phyloP scores from a whole-genome alignment of 73 alveolate genomes.

The Tetrahymena malaccensis region DNA sequence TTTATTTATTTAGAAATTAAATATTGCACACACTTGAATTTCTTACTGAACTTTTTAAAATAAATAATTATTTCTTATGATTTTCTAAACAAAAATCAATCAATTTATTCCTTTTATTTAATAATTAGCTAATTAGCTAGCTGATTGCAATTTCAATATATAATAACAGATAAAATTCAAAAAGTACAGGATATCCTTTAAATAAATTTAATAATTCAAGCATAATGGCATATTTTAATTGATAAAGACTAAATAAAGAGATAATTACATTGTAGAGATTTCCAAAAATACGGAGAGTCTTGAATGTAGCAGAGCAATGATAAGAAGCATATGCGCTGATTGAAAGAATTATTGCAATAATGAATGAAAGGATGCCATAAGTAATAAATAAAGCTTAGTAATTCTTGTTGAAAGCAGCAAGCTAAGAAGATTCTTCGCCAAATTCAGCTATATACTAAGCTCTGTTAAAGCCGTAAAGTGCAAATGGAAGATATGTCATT shows the following conservation, averaged over 20 bases:
- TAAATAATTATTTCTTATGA: no score
- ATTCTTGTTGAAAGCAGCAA: background rate
- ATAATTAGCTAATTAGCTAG: no score
- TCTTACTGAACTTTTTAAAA: background rate
- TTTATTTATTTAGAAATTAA: no score
- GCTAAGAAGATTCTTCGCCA: background rate
- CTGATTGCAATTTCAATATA: no score
- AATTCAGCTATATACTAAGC: background rate
- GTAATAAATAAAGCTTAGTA: background rate
- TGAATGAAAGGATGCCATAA: background rate
- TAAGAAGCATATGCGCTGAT: background rate
- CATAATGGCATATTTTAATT: background rate
- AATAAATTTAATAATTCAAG: no score
- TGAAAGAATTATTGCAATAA: background rate
- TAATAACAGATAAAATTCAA: background rate
- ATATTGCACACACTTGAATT: background rate
- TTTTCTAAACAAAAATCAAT: no score
- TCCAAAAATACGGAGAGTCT: background rate
- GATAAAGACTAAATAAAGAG: background rate
- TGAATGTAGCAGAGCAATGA: background rate
- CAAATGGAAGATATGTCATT: background rate
- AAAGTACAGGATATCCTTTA: background rate
- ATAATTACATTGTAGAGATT: background rate
- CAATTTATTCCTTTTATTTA: no score
- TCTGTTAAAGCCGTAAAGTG: background rate